Evolutionary conservation across 169 alveolate genomes (phyloP), one percentile per base, ranked within the genome.

Genomic region (Plasmodium chabaudi): DNA sequence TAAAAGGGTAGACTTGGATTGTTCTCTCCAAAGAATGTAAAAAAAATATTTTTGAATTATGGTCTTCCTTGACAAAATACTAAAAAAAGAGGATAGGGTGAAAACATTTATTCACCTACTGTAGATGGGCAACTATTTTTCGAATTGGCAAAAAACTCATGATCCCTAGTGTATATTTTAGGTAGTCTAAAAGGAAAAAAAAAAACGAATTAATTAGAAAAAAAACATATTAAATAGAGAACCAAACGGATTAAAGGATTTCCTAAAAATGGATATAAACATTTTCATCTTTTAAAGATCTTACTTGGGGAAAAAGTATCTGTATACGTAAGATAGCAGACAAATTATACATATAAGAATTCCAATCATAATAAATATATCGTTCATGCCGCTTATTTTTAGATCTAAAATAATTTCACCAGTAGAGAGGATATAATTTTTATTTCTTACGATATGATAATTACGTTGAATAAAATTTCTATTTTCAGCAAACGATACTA

Each of bases 51-150:
- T 34, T 34, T 4, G 5, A 34, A 34, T 2, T 34, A 34, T 5
- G 5, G 7, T 3, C 7, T 34, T 34, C 7, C 7, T 34, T 34
- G 42, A 34, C 42, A 34, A 34, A 51, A 51, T 6, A 51, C n/a
- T 12, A 15, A 15, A 15, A 51, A 23, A 19, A 12, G 25, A 42
- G 1, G 64, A 12, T n/a, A 15, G 15, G 3, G 34, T 47, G 15
- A 51, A 15, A 57, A 12, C 0, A 17, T n/a, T 70, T 23, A 55
- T 6, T 51, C 34, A 19, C 55, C 88, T 27, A 77, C 77, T 17
- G 88, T 63, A 15, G 88, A 77, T 9, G 88, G 39, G 57, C 68
- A 77, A 44, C 88, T 75, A 51, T 63, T 21, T 59, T 64, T 77
- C 1, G 88, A 46, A 42, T 75, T 75, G 27, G 63, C 68, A 7